Conservation (phyloP, 2,329 filamentous ascomycete species). For the Diaporthe ilicicola region DNA sequence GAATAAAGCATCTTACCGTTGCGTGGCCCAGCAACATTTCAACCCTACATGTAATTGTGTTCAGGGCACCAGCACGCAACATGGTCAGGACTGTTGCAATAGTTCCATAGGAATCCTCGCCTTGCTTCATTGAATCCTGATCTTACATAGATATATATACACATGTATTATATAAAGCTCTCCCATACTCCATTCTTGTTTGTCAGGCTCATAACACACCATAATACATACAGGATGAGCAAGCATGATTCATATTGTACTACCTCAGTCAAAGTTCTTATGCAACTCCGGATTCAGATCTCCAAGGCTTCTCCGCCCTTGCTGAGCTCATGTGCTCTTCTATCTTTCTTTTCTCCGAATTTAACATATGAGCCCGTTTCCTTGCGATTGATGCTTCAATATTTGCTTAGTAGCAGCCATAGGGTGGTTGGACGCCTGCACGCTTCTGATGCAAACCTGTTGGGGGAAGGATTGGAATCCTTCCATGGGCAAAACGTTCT, state of each 20-base stretch:
- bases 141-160: too few species aligned
- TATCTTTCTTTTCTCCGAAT: neutral
- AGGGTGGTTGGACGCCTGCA: too few species aligned
- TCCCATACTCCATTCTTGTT: too few species aligned
- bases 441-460: too few species aligned
- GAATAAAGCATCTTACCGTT: neutral
- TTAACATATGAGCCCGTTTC: neutral
- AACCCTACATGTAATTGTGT: neutral
- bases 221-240: slow-evolving; percentile 15
- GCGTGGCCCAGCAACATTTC: neutral
- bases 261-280: neutral
- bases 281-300: neutral
- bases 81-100: neutral
- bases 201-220: neutral
- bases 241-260: slow-evolving; percentile 23
- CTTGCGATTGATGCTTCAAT: neutral
- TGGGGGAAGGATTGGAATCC: too few species aligned
- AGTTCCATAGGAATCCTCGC: neutral
- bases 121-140: neutral
- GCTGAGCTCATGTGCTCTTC: neutral
- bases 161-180: too few species aligned
- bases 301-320: neutral
- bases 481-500: too few species aligned
- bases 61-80: neutral
- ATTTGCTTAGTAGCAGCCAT: too few species aligned